These are phyloP conservation scores for Aspergillus sp. DNA, from an alignment of 2,329 filamentous ascomycete species.

Conservation along the genomic window DNA sequence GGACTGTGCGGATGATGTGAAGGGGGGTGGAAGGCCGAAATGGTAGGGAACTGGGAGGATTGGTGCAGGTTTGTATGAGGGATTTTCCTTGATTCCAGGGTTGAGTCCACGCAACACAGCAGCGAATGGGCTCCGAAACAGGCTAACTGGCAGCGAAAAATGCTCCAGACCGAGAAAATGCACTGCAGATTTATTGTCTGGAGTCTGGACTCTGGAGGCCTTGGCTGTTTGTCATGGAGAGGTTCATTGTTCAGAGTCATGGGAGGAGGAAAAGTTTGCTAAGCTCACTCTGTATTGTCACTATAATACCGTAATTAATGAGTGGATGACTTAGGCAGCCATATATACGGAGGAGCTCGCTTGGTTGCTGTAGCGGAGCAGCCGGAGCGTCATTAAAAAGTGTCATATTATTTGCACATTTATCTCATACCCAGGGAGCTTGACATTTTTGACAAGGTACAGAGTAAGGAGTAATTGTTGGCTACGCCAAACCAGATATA, in stretches of 20 bases:
- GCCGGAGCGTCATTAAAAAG: too few species aligned
- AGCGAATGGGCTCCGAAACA: conserved; percentile 7
- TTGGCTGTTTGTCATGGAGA: conserved; percentile 3
- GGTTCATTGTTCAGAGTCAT: conserved; percentile 1
- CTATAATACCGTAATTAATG: conserved; percentile 3
- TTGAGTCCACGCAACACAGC: conserved; percentile 11
- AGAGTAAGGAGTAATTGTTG: too few species aligned
- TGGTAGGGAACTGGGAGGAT: conserved; percentile 4
- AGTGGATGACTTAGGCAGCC: conserved; percentile 1
- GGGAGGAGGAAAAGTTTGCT: conserved; percentile 3
- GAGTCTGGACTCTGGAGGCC: conserved; percentile 2
- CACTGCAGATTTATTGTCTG: conserved; percentile 4
- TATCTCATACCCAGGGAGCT: too few species aligned
- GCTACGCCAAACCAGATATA: not conserved
- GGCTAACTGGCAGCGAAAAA: conserved; percentile 1
- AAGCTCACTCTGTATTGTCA: not conserved
- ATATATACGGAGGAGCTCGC: not conserved
- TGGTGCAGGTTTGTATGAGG: conserved; percentile 19
- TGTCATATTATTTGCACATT: too few species aligned
- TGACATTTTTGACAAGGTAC: too few species aligned
- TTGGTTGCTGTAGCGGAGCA: not conserved
- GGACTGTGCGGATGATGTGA: conserved; percentile 5
- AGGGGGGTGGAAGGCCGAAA: conserved; percentile 16
- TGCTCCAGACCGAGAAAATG: conserved; percentile 1
- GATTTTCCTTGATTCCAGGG: conserved; percentile 21